Evolutionary conservation across 2,329 filamentous ascomycete genomes (phyloP).

Genomic region (Aspergillus viridinutans): DNA sequence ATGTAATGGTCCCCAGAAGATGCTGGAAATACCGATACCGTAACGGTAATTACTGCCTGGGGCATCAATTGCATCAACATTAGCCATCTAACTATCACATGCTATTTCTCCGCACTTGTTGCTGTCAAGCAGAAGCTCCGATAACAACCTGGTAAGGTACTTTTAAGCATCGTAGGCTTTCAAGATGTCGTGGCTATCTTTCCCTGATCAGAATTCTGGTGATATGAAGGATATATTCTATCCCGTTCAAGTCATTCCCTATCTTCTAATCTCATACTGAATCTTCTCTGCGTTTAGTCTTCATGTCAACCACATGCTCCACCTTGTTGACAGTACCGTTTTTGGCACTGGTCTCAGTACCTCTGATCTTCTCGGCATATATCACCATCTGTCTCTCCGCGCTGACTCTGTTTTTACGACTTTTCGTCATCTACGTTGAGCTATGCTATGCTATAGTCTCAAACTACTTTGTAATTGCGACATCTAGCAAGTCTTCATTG

Average conservation of each 20-base stretch:
- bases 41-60: slow-evolving; percentile 5
- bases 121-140: slow-evolving; percentile 2
- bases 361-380: slow-evolving; percentile 59
- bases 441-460: slow-evolving; percentile 56
- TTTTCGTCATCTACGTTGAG: slow-evolving; percentile 61
- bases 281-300: slow-evolving; percentile 8
- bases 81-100: slow-evolving; percentile 14
- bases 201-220: background rate
- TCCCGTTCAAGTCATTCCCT: background rate
- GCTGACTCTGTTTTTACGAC: slow-evolving; percentile 57
- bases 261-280: background rate
- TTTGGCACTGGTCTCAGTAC: slow-evolving; percentile 59
- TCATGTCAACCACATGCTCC: slow-evolving; percentile 27
- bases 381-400: slow-evolving; percentile 62
- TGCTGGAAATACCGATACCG: background rate
- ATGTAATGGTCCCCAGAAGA: slow-evolving; percentile 3
- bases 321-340: slow-evolving; percentile 55
- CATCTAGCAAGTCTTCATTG: slow-evolving; percentile 23
- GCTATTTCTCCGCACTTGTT: slow-evolving; percentile 17
- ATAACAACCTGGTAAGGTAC: background rate
- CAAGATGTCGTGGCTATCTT: background rate
- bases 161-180: background rate
- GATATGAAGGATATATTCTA: background rate
- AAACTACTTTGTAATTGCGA: slow-evolving; percentile 47
- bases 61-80: slow-evolving; percentile 8